Evolutionary conservation across 2,329 filamentous ascomycete genomes (phyloP).

Genomic region (Chrysosporium queenslandicum): DNA sequence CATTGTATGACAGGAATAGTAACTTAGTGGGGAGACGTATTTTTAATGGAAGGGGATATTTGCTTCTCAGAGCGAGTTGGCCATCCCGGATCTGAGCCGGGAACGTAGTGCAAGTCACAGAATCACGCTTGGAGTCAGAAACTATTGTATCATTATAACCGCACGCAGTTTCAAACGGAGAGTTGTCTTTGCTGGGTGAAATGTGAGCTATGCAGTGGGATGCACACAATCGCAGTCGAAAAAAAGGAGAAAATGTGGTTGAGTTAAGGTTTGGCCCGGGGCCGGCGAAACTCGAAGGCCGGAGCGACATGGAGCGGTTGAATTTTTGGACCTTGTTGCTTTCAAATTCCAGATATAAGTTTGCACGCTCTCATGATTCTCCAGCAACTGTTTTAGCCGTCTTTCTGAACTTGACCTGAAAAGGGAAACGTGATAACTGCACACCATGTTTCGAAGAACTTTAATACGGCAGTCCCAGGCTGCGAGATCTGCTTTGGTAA

Average conservation of each 20-base stretch:
- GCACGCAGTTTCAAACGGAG: neutral
- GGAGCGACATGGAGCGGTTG: neutral
- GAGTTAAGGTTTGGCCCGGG: slow-evolving; percentile 1
- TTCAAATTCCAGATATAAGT: slow-evolving; percentile 11
- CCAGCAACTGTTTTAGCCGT: neutral
- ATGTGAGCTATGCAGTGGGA: neutral
- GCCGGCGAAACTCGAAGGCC: neutral
- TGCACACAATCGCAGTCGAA: neutral
- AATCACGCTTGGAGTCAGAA: no score
- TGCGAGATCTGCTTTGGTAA: slow-evolving; percentile 28
- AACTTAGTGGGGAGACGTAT: neutral
- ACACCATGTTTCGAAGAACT: slow-evolving; percentile 36
- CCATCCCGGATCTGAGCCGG: no score
- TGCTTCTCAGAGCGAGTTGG: neutral
- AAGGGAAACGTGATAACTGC: neutral
- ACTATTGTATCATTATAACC: neutral
- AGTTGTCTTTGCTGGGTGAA: neutral
- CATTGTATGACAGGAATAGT: neutral
- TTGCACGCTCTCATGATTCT: neutral
- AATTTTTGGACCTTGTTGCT: slow-evolving; percentile 11
- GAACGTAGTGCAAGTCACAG: no score
- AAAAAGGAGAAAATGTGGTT: neutral
- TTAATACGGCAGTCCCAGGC: slow-evolving; percentile 36
- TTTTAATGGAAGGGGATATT: neutral
- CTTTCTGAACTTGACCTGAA: neutral